A percentile compares a stretch with the other conserved stretches of the same genome.
These are phyloP conservation scores for Hanseniaspora jakobsenii DNA, from an alignment of 805 yeast genomes.

Conservation along the genomic window DNA sequence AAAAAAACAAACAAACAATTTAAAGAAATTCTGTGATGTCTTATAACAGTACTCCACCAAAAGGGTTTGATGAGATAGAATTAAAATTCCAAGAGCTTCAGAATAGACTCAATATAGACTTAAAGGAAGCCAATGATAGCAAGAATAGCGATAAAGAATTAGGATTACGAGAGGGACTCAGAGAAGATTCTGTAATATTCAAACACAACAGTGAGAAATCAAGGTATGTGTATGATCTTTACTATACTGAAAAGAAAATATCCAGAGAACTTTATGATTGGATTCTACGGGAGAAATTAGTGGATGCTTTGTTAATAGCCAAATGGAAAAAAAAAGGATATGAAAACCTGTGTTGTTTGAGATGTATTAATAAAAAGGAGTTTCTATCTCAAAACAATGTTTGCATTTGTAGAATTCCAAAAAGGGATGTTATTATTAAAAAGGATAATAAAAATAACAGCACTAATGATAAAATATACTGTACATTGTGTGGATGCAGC, in stretches of 20 bases:
- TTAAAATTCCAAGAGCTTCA: slow-evolving; percentile 2
- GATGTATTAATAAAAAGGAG: slow-evolving; percentile 48
- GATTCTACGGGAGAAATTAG: slow-evolving; percentile 53
- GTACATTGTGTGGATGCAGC: slow-evolving; percentile 66
- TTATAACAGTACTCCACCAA: slow-evolving; percentile 6
- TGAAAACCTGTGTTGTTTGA: slow-evolving; percentile 71
- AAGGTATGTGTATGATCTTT: slow-evolving; percentile 60
- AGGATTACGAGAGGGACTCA: slow-evolving; percentile 43
- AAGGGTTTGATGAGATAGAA: background rate
- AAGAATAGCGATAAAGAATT: slow-evolving; percentile 5
- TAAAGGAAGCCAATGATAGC: background rate
- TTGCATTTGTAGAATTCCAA: slow-evolving; percentile 81
- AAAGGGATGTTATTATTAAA: slow-evolving; percentile 32
- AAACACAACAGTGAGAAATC: slow-evolving; percentile 64
- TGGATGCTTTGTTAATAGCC: slow-evolving; percentile 61
- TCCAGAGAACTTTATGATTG: slow-evolving; percentile 59
- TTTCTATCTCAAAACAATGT: slow-evolving; percentile 56
- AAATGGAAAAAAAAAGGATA: slow-evolving; percentile 80
- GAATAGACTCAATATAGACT: background rate
- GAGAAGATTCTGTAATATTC: slow-evolving; percentile 54
- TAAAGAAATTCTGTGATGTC: background rate
- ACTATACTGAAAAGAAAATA: slow-evolving; percentile 58
- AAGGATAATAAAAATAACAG: slow-evolving; percentile 16
- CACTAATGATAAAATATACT: slow-evolving; percentile 40
- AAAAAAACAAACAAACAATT: background rate